A percentile compares a stretch with the other conserved stretches of the same genome.
Evolutionary conservation across 1,284 basidiomycete species (phyloP).

Genomic region (Leccinum griseonigrum): DNA sequence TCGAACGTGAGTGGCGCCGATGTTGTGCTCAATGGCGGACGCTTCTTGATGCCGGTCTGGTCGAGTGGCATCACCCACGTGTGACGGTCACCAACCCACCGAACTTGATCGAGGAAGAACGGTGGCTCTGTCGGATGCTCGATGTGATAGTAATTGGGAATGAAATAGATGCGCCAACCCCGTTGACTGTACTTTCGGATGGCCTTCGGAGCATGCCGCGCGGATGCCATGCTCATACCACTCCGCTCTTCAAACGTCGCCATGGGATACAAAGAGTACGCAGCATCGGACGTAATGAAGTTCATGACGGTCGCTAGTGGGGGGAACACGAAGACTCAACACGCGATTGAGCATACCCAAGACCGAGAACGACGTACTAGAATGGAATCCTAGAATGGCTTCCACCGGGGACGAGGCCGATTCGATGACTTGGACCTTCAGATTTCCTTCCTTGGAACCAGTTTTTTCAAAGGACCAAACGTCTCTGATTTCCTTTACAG

Average conservation of each 20-base stretch:
- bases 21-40: constrained; percentile 11
- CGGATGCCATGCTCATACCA: constrained; percentile 9
- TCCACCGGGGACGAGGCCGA: constrained; percentile 29
- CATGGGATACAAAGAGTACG: constrained; percentile 35
- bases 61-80: constrained; percentile 32
- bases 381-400: constrained; percentile 42
- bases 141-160: neutral
- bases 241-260: constrained; percentile 32
- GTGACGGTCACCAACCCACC: constrained; percentile 29
- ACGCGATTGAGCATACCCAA: neutral
- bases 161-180: constrained; percentile 30
- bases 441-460: neutral
- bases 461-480: constrained; percentile 25
- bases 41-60: constrained; percentile 19
- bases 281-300: constrained; percentile 34
- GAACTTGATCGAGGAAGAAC: constrained; percentile 10
- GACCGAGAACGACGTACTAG: constrained; percentile 35
- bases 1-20: constrained; percentile 24
- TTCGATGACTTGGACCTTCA: constrained; percentile 39
- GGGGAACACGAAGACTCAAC: neutral
- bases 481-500: constrained; percentile 1
- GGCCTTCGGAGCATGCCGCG: neutral
- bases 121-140: constrained; percentile 6
- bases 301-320: constrained; percentile 46
- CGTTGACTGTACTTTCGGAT: constrained; percentile 29